Base-by-base conservation (phyloP, 2,329 filamentous ascomycete genomes). In the Alternaria longipes region DNA sequence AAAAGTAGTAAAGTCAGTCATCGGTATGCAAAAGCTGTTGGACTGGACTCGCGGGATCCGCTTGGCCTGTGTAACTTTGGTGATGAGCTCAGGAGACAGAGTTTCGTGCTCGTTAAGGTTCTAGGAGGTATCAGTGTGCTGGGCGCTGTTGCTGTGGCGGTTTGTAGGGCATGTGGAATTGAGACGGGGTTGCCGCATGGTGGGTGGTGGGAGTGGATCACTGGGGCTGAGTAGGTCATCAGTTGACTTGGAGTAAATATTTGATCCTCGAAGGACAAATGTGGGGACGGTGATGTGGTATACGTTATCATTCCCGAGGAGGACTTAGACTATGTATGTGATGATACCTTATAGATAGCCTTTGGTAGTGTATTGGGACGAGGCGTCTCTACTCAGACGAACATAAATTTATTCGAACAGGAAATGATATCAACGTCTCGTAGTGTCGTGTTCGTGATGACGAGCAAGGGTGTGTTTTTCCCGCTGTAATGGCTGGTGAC, bases 21-120 rank as follows among this genome's bases (percentile, higher is more conserved):
- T 24, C 56, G 70, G 38, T 74, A 76, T 50, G 63, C 50, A 9
- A 71, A 58, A 45, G 60, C 60, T n/a, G 57, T 58, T 50, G 71
- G 79, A 20, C 67, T 84, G 49, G 83, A 84, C 67, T 84, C 88
- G 34, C 85, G 91, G 60, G 94, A 97, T 76, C 94, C 94, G 1
- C 83, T 97, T 0, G 93, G 93, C 0, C 77, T 97, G 36, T 83
- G 96, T 53, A 84, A 89, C 63, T 85, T 93, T 65, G 86, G 87
- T 3, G 87, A 90, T 20, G 86, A 88, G 36, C 72, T 96, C 40
- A 88, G 85, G 68, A 84, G 85, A 45, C 86, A 85, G 46, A 87
- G 91, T 0, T 89, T 89, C 82, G 78, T 90, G 47, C 85, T 91
- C 1, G 81, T 96, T 38, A 91, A 94, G 74, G 82, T 96, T 6